Evolutionary conservation across 108 stramenopile genomes (phyloP), one percentile per base, ranked within the genome.

Genomic region (Skeletonema tropicum): DNA sequence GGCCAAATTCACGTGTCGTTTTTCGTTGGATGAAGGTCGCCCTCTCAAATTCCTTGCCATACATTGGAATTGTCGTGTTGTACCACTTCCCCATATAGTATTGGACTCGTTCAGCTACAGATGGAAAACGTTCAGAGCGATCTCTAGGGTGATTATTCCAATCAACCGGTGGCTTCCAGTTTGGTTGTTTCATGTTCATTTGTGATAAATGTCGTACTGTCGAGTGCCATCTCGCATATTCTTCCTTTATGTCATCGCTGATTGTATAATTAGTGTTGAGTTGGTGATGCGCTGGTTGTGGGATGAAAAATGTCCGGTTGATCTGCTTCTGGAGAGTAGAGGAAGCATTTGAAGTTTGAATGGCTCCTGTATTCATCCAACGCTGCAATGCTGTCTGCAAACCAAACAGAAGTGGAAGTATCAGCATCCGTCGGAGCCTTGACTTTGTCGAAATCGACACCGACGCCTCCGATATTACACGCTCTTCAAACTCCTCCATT

Each of bases 51-150:
- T 57, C 39, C 25, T 26, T 23, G 9, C 82, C 82, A 36, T 79
- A 79, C 73, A 83, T 66, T 38, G 71, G 66, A 23, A 76, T 57
- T 25, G 74, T 64, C 15, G 66, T 19, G 74, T 79, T 70, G 64
- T 79, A 39, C 82, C 82, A 83, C 59, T 29, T 67, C 55, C 82
- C 82, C 82, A 83, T 83, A 55, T 83, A 83, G 52, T 83, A 83
- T 45, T 74, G 29, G 13, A 79, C 71, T 21, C 82, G 26, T 64
- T 78, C 77, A 6, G 39, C 60, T 9, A 73, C 72, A 26, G 41
- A 46, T 17, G 82, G 82, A 41, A 83, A 83, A 15, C 82, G 72
- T 52, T 83, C 35, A 7, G 65, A 62, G 61, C 82, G 41, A 19
- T 60, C 10, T 55, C 15, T 63, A 4, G 73, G 65, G 35, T 83